Evolutionary conservation across 805 yeast species (phyloP), one percentile per base, ranked within the genome.

Genomic region (Ogataea naganishii): DNA sequence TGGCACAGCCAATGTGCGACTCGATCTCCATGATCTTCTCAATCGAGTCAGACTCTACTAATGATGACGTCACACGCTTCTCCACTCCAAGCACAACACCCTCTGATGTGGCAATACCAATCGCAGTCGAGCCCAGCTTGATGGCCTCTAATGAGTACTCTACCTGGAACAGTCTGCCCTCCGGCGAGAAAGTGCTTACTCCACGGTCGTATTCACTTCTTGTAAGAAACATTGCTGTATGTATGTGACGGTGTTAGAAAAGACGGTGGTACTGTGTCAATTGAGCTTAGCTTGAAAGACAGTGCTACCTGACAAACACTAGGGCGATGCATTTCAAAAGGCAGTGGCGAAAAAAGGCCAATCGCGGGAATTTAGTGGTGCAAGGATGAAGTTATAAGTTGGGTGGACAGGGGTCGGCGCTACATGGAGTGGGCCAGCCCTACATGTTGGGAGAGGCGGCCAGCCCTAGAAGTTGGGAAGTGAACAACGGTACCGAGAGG

Each of bases 131-230:
- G n/a, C 95, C 95, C 24, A 76, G 66, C 67, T 92, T 92, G 58
- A 92, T 92, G 27, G 98, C 98, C 58, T 92, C 98, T 34, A 92
- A 64, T 7, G 98, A 92, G 57, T 92, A 92, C 57, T 92, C 98
- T 25, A 92, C 98, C 62, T 92, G 98, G 64, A 92, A 92, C 38
- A 92, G 65, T 53, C 99, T 81, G 16, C 99, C 99, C 56, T 94
- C 98, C 16, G 99, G 99, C 2, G 97, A 88, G 58, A 94, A 92
- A 7, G 99, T 94, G 50, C 94, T 81, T 29, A 92, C 98, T 40
- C 98, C 99, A 58, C 99, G 81, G 56, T 92, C 99, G 58, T 92
- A 92, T 67, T 92, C 99, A 62, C 95, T 82, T 78, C 99, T 81
- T n/a, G 99, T 92, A 44, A 92, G 72, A 62, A 92, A 92, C 99